Evolutionary conservation across 2,329 filamentous ascomycete species (phyloP), one percentile per base, ranked within the genome.

Genomic region (Botrytis elliptica): DNA sequence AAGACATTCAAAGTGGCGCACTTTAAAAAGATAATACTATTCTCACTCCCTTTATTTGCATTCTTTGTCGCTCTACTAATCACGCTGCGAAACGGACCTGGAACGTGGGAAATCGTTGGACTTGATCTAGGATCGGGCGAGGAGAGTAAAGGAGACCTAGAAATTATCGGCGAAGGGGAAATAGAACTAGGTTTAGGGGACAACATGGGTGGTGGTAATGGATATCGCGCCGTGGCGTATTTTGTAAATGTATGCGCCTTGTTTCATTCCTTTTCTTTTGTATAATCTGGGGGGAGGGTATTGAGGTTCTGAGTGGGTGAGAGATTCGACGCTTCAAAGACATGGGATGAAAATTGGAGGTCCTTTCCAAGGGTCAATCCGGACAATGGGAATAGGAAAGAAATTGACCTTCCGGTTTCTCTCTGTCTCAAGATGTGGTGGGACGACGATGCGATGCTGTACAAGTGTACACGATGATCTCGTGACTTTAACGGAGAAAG

Each of bases 151-250:
- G 29, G n/a, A 9, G 14, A 42, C 5, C 33, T 29, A 29, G 65
- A 29, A 38, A 20, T n/a, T 67, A 25, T 52, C 1, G n/a, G 42
- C 25, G 29, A 52, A 25, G 65, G 38, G 12, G 12, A n/a, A 14
- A 36, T 16, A 29, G 29, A 25, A 36, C 42, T 42, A 33, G 29
- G 36, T 5, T 52, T 18, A 16, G 42, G 44, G 8, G 70, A 59
- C 22, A 62, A 38, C 46, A 72, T 71, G 70, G 70, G 70, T 57
- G 60, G 60, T 52, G 60, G 70, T 63, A 75, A 79, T 69, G 88
- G 87, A 76, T 92, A 89, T 83, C 88, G 89, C 75, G 86, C 90
- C 2, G 90, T 94, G 36, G 91, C 88, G 52, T 94, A 93, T 59
- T 73, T 73, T 70, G 72, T 73, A 9, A 73, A 73, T 63, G 71